Evolutionary conservation across 768 basidiomycete genomes (phyloP).

Genomic region (Tylopilus sp.): DNA sequence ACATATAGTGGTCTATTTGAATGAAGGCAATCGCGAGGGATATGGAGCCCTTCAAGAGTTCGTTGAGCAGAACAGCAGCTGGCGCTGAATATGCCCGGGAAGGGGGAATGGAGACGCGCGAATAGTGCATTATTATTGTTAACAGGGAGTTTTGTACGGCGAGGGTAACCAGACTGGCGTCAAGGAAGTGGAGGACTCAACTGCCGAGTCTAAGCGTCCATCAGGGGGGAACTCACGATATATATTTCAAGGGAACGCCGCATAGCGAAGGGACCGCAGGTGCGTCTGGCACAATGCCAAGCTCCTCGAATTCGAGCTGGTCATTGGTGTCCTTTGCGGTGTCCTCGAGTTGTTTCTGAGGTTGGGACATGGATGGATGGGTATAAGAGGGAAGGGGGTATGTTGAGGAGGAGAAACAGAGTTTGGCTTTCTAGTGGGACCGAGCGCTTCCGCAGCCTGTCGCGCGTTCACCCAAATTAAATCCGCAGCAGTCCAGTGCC

Average conservation of each 20-base stretch:
- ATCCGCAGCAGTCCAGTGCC: conserved; percentile 21
- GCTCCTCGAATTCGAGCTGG: conserved; percentile 45
- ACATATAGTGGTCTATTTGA: conserved; percentile 45
- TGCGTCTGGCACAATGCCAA: conserved; percentile 39
- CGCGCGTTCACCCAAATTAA: conserved; percentile 4
- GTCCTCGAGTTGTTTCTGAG: conserved; percentile 12
- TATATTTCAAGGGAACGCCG: conserved; percentile 75
- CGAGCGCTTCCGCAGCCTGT: conserved; percentile 7
- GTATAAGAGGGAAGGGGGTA: conserved; percentile 23
- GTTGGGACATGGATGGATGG: conserved; percentile 27
- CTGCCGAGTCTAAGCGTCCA: conserved; percentile 3
- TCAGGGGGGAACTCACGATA: conserved; percentile 48
- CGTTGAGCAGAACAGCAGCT: conserved; percentile 90
- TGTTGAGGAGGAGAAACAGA: not conserved
- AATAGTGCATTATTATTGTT: conserved; percentile 96
- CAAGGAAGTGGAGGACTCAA: not conserved
- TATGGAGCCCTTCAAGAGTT: conserved; percentile 88
- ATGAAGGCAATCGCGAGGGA: conserved; percentile 82
- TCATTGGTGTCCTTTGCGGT: conserved; percentile 30
- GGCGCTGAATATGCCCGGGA: conserved; percentile 87
- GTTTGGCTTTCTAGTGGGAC: not conserved
- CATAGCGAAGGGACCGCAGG: conserved; percentile 52
- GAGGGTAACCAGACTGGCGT: conserved; percentile 69
- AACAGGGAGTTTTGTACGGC: conserved; percentile 90
- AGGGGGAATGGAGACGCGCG: conserved; percentile 75